phyloP scores from a whole-genome alignment of 2,329 filamentous ascomycete genomes.

The Incumbomyces delicatus region DNA sequence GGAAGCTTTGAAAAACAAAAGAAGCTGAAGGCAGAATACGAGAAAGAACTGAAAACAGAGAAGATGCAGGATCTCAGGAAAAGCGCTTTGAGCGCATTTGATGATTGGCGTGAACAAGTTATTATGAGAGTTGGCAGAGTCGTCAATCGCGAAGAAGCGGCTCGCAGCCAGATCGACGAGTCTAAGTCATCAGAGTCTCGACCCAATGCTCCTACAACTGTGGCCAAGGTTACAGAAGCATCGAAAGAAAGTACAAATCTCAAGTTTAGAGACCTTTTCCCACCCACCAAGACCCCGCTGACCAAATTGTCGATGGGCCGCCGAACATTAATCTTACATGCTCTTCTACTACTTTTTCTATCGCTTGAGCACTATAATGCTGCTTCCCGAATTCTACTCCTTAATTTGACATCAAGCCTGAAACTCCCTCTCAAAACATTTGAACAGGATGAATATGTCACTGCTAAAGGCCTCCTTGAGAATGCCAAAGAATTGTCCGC shows the following conservation, averaged over 20 bases:
- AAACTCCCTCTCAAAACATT: constrained; percentile 56
- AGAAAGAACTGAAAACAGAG: constrained; percentile 20
- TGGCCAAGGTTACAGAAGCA: constrained; percentile 11
- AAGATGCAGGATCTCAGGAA: constrained; percentile 46
- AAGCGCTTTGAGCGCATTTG: constrained; percentile 60
- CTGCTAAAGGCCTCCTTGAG: constrained; percentile 64
- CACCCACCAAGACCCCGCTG: constrained; percentile 52
- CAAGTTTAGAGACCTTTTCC: constrained; percentile 42
- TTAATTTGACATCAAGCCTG: constrained; percentile 61
- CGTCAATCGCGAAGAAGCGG: constrained; percentile 44
- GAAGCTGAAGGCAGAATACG: constrained; percentile 29
- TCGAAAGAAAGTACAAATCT: constrained; percentile 11
- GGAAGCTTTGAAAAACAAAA: constrained; percentile 21
- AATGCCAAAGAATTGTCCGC: constrained; percentile 69
- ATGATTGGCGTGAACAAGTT: constrained; percentile 68
- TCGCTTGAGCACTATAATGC: constrained; percentile 69
- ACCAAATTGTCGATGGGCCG: constrained; percentile 51
- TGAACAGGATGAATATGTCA: constrained; percentile 61
- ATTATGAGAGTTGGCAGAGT: constrained; percentile 63
- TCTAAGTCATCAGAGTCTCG: constrained; percentile 14
- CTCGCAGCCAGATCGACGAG: constrained; percentile 24
- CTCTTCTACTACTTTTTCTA: constrained; percentile 60
- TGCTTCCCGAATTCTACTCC: constrained; percentile 61
- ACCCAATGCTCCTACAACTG: constrained; percentile 10
- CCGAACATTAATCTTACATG: constrained; percentile 59